phyloP scores from a whole-genome alignment of 129 eudicot species.

The Silybum marianum region DNA sequence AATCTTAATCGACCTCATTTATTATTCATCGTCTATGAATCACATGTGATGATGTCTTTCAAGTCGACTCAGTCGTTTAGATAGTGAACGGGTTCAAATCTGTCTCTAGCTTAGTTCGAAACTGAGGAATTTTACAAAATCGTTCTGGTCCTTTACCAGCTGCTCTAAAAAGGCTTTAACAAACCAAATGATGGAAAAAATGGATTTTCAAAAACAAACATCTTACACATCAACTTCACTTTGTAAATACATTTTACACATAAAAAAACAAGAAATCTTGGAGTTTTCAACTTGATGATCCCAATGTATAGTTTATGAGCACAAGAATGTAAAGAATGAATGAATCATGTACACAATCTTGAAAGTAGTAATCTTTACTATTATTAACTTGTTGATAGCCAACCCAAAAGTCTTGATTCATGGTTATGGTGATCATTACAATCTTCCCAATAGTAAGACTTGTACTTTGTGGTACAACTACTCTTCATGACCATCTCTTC shows the following conservation, averaged over 20 bases:
- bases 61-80: background rate
- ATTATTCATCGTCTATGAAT: too few relatives aligned
- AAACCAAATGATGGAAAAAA: background rate
- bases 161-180: background rate
- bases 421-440: constrained; percentile 49
- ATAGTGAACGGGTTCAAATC: too few relatives aligned
- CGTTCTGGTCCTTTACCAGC: background rate
- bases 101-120: background rate
- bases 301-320: constrained; percentile 21
- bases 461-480: constrained; percentile 40
- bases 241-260: background rate
- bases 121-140: background rate
- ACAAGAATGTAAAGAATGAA: constrained; percentile 22
- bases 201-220: background rate
- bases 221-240: background rate
- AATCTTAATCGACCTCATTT: background rate
- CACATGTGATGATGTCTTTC: background rate
- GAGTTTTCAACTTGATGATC: constrained; percentile 14
- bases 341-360: constrained; percentile 31
- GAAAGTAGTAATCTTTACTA: constrained; percentile 12
- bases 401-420: constrained; percentile 44
- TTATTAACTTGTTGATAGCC: constrained; percentile 25
- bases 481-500: constrained; percentile 38
- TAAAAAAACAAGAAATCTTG: constrained; percentile 22
- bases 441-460: constrained; percentile 64